Evolutionary conservation across 1,284 basidiomycete genomes (phyloP).

Genomic region (Cutaneotrichosporon mucoides): DNA sequence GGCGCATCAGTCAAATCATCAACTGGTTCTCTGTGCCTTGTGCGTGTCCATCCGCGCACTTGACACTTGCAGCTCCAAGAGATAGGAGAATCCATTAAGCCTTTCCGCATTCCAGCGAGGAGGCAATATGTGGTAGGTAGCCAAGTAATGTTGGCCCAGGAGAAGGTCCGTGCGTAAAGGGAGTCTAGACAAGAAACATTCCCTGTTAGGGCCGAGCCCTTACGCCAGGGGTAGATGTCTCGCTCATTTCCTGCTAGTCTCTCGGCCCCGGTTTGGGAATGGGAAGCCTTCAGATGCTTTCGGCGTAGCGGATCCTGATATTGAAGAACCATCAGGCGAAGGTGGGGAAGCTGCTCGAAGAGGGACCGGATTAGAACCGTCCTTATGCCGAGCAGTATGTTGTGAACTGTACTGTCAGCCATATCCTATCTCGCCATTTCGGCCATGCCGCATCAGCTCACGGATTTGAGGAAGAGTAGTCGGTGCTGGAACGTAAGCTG

Average conservation of each 20-base stretch:
- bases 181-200: too few species aligned
- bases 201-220: too few species aligned
- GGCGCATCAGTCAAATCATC: too few species aligned
- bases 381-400: conserved; percentile 9
- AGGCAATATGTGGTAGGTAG: not conserved
- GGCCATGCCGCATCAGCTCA: conserved; percentile 13
- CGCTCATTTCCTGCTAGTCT: not conserved
- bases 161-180: not conserved
- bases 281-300: conserved; percentile 4
- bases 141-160: not conserved
- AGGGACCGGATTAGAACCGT: conserved; percentile 6
- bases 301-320: conserved; percentile 10
- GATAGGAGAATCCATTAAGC: not conserved
- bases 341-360: not conserved
- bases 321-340: not conserved
- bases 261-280: not conserved
- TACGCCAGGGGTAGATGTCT: too few species aligned
- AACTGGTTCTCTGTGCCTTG: too few species aligned
- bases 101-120: not conserved
- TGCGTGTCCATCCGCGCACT: too few species aligned
- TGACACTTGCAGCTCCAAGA: too few species aligned
- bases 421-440: not conserved
- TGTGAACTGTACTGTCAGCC: conserved; percentile 5
- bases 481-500: conserved; percentile 14
- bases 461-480: conserved; percentile 44